Evolutionary conservation across 139 green algal species (phyloP), one percentile per base, ranked within the genome.

Genomic region (Nannochloris sp.): DNA sequence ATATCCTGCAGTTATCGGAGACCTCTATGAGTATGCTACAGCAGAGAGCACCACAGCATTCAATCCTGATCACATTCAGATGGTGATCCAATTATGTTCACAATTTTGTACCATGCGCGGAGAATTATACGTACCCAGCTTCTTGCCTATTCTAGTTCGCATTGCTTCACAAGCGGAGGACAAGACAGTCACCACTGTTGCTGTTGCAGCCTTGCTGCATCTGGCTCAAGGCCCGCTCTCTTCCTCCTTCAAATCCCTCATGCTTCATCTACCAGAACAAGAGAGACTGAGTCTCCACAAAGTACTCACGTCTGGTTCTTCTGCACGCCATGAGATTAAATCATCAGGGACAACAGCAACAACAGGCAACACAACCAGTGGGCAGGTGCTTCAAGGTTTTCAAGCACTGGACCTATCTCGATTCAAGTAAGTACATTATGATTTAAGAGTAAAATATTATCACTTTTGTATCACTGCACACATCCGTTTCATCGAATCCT

Each of bases 271-370:
- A 61, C 68, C 80, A 3, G 37, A 63, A 1, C 62, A 26, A 0
- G 53, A 68, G 31, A 82, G 82, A 63, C 57, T 74, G 62, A 69
- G 77, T 17, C 67, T 89, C 45, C 79, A 86, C 61, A 20, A 49
- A 1, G 81, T 66, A 10, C n/a, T 53, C 6, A 53, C 16, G n/a
- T 53, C 46, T 13, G n/a, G 46, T 11, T 28, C 46, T 28, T 20
- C 46, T 28, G 10, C 46, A 5, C n/a, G 17, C 46, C 16, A 53
- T 20, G 16, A 20, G 16, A 53, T 4, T 25, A 23, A 23, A 14
- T 6, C 46, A 8, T 53, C n/a, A 28, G 46, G n/a, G 16, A 28
- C 46, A 20, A 53, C 4, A 30, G 9, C 46, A 20, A 53, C 4
- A 30, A 63, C 33, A 53, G 62, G 62, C 63, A 58, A 30, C 17